Conservation (phyloP, 768 basidiomycete species). For the Pleurotus eryngii region DNA sequence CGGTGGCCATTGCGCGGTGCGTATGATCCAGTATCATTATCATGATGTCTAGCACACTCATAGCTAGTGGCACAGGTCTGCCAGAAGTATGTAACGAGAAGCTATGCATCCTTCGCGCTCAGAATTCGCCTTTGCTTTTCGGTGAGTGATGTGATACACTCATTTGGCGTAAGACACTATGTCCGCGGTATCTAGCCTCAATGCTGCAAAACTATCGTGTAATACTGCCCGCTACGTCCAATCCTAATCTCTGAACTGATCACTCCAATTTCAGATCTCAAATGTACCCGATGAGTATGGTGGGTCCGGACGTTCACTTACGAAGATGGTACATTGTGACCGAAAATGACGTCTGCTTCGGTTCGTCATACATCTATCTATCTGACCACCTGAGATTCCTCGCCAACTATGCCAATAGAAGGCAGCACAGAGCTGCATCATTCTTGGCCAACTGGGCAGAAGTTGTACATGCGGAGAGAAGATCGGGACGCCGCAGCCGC, state of each 20-base stretch:
- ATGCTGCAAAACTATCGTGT: not conserved
- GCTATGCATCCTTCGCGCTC: conserved; percentile 48
- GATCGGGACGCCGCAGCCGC: not conserved
- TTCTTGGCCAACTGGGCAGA: not conserved
- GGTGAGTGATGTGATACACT: conserved; percentile 16
- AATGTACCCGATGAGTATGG: no score
- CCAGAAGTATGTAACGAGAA: conserved; percentile 24
- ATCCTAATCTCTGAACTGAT: no score
- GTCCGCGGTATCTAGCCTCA: not conserved
- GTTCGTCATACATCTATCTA: not conserved
- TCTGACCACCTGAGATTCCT: no score
- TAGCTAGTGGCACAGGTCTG: conserved; percentile 31
- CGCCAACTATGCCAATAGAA: no score
- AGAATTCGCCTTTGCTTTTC: conserved; percentile 42
- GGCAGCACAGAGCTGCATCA: no score
- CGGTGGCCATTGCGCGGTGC: conserved; percentile 52
- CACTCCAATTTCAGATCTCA: no score
- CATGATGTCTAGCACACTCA: no score
- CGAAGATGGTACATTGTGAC: not conserved
- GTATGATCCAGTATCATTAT: conserved; percentile 5
- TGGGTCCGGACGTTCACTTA: not conserved
- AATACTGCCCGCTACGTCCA: not conserved
- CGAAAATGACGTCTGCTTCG: not conserved
- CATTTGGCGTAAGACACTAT: not conserved
- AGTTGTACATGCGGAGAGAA: not conserved